These are phyloP conservation scores for Pyronema domesticum DNA, from an alignment of 495 filamentous ascomycete genomes.

Conservation along the genomic window DNA sequence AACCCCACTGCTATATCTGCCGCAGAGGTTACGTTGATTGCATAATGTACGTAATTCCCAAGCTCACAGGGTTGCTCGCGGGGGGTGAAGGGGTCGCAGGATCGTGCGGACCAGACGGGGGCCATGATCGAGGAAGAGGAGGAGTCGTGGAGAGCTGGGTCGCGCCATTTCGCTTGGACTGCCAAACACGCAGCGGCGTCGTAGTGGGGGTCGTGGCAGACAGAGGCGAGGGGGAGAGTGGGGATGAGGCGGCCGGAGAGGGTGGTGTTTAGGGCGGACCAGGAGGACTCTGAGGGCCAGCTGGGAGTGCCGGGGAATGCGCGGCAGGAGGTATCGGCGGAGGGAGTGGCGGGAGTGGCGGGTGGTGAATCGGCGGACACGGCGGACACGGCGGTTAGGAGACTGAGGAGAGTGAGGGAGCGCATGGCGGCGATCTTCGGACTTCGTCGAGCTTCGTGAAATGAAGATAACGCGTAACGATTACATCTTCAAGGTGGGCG, in stretches of 20 bases:
- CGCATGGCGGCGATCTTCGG: too few species aligned
- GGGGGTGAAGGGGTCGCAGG: slow-evolving; percentile 26
- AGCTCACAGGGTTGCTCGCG: slow-evolving; percentile 29
- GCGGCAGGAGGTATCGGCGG: slow-evolving; percentile 27
- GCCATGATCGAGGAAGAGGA: slow-evolving; percentile 31
- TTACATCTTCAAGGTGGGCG: too few species aligned
- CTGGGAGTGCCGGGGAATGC: slow-evolving; percentile 29
- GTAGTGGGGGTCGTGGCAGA: slow-evolving; percentile 36
- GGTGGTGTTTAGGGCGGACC: slow-evolving; percentile 29
- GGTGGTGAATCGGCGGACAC: too few species aligned
- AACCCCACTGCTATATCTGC: slow-evolving; percentile 40
- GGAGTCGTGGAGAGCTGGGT: slow-evolving; percentile 16
- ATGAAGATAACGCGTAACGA: too few species aligned
- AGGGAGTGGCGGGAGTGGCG: not conserved
- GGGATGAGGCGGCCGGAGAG: slow-evolving; percentile 33
- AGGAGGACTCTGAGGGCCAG: slow-evolving; percentile 32
- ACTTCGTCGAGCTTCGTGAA: too few species aligned
- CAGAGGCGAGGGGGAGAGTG: slow-evolving; percentile 34
- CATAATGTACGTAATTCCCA: slow-evolving; percentile 40
- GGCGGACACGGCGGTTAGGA: too few species aligned
- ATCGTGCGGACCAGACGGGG: slow-evolving; percentile 28
- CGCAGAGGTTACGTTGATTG: slow-evolving; percentile 39
- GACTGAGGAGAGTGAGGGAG: too few species aligned
- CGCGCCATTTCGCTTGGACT: slow-evolving; percentile 6
- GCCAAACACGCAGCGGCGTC: slow-evolving; percentile 28